Percentiles rank a stretch among this genome's conserved stretches.
phyloP scores from a whole-genome alignment of 2,329 filamentous ascomycete species.

The Escovopsis sp. region DNA sequence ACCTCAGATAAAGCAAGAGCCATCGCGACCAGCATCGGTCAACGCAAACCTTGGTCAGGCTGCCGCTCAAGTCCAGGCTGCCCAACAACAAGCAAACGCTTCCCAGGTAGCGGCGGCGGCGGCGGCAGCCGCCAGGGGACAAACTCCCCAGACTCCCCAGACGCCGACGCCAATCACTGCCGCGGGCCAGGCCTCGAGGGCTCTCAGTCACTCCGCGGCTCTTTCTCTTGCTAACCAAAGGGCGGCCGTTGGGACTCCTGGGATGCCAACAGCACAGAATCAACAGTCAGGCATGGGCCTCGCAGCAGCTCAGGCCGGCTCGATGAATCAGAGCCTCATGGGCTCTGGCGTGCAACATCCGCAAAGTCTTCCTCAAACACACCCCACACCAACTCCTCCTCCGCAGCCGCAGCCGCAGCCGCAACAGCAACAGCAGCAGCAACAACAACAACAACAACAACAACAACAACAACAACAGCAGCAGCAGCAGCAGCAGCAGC shows the following conservation, averaged over 20 bases:
- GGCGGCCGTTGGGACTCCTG: slow-evolving; percentile 19
- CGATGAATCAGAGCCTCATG: slow-evolving; percentile 19
- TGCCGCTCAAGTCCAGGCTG: slow-evolving; percentile 21
- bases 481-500: slow-evolving; percentile 15
- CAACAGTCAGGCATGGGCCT: slow-evolving; percentile 18
- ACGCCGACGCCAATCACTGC: slow-evolving; percentile 22
- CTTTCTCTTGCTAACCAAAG: slow-evolving; percentile 33
- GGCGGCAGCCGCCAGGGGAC: slow-evolving; percentile 22
- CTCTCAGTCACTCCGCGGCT: slow-evolving; percentile 35
- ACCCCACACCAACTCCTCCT: slow-evolving; percentile 3
- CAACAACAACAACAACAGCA: slow-evolving; percentile 25
- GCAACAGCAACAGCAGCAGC: slow-evolving; percentile 6
- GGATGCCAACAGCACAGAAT: slow-evolving; percentile 15
- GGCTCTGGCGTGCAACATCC: slow-evolving; percentile 17
- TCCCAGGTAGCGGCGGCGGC: slow-evolving; percentile 32
- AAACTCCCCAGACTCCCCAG: slow-evolving; percentile 39
- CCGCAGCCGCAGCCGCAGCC: slow-evolving; percentile 1
- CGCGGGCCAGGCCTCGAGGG: slow-evolving; percentile 21
- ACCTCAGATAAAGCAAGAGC: slow-evolving; percentile 15
- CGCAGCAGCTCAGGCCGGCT: slow-evolving; percentile 12
- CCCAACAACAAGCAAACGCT: slow-evolving; percentile 25
- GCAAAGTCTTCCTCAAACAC: slow-evolving; percentile 9
- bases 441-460: slow-evolving; percentile 29
- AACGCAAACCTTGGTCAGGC: slow-evolving; percentile 30
- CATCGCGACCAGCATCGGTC: slow-evolving; percentile 26